phyloP scores from a whole-genome alignment of 768 basidiomycete genomes.

The Sutorius australiensis region DNA sequence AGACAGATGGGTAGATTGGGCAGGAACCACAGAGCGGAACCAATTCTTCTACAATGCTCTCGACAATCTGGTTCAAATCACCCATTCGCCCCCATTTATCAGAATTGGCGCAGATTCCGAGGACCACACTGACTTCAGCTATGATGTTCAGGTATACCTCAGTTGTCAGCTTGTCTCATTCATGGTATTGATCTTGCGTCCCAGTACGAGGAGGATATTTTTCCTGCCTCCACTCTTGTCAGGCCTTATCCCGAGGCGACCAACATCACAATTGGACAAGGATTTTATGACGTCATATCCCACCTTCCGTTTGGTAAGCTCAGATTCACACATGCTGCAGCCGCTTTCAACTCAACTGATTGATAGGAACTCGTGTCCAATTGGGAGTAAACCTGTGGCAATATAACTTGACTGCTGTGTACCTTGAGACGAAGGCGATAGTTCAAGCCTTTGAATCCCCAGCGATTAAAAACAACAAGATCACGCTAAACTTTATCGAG shows the following conservation, averaged over 20 bases:
- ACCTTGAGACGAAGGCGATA: constrained; percentile 47
- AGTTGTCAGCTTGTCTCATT: background rate
- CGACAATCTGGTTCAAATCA: constrained; percentile 49
- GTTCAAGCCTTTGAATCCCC: constrained; percentile 44
- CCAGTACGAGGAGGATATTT: constrained; percentile 45
- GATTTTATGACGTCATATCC: constrained; percentile 50
- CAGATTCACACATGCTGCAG: background rate
- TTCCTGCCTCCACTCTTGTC: constrained; percentile 45
- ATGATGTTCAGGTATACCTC: constrained; percentile 40
- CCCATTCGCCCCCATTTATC: constrained; percentile 52
- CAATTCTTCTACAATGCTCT: constrained; percentile 59
- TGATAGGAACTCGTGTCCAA: constrained; percentile 53
- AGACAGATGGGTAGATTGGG: constrained; percentile 70
- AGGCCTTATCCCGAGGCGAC: constrained; percentile 67
- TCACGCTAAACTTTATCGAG: constrained; percentile 55
- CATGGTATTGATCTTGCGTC: background rate
- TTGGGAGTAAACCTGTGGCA: constrained; percentile 68
- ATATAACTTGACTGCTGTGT: constrained; percentile 47
- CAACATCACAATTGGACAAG: constrained; percentile 53
- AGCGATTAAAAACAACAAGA: constrained; percentile 36
- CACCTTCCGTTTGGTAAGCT: constrained; percentile 48
- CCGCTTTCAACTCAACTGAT: background rate
- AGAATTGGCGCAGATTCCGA: constrained; percentile 56
- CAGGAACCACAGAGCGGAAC: constrained; percentile 48
- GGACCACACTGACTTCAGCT: constrained; percentile 56